Conservation (phyloP, 2,329 filamentous ascomycete species). For the Aspergillus luchuensis region DNA sequence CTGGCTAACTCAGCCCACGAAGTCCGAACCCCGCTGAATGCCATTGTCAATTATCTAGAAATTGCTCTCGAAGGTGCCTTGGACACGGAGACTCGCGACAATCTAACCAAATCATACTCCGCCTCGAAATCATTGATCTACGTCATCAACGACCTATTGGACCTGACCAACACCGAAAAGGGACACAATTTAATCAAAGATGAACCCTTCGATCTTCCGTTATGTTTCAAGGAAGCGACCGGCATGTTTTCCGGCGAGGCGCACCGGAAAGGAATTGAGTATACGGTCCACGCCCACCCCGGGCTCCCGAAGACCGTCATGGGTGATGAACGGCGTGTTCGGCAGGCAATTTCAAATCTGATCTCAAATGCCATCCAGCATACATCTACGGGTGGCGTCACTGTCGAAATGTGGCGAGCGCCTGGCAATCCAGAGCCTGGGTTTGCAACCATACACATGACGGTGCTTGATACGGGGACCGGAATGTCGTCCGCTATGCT, state of each 20-base stretch:
- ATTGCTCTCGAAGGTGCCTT: slow-evolving; percentile 81
- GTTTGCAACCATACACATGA: slow-evolving; percentile 70
- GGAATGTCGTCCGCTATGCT: slow-evolving; percentile 63
- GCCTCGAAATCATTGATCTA: slow-evolving; percentile 91
- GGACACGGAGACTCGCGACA: slow-evolving; percentile 81
- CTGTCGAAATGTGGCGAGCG: slow-evolving; percentile 66
- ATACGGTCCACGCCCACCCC: slow-evolving; percentile 67
- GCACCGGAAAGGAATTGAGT: slow-evolving; percentile 71
- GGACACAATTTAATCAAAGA: slow-evolving; percentile 77
- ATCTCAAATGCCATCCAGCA: slow-evolving; percentile 83
- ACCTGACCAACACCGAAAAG: slow-evolving; percentile 85
- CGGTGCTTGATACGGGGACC: slow-evolving; percentile 72
- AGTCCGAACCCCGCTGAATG: slow-evolving; percentile 85
- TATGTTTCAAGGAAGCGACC: slow-evolving; percentile 75
- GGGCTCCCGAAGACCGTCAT: slow-evolving; percentile 70
- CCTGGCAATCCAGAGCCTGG: slow-evolving; percentile 48
- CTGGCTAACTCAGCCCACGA: slow-evolving; percentile 90
- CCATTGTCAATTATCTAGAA: slow-evolving; percentile 92
- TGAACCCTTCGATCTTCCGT: slow-evolving; percentile 72
- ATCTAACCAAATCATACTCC: slow-evolving; percentile 79
- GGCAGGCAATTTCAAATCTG: slow-evolving; percentile 80
- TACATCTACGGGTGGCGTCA: slow-evolving; percentile 68
- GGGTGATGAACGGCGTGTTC: slow-evolving; percentile 77
- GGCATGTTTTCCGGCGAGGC: slow-evolving; percentile 74
- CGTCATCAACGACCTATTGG: slow-evolving; percentile 88